Base-by-base conservation (phyloP, 805 yeast genomes). In the Saturnispora ahearnii region DNA sequence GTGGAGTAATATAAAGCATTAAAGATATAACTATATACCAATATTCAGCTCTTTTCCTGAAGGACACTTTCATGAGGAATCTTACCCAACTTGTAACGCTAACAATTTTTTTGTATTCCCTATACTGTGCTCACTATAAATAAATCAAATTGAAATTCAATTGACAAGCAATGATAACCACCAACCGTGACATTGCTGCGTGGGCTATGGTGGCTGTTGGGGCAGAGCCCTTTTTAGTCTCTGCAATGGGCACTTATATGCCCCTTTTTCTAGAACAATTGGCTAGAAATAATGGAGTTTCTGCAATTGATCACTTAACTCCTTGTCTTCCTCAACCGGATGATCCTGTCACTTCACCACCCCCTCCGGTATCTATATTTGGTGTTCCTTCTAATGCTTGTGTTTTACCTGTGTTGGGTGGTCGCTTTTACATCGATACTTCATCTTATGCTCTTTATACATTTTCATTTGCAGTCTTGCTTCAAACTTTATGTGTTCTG, bases 161-260 rank as follows among this genome's bases (percentile, higher is more conserved):
- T 24, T 24, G 9, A 42, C 29, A 9, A 21, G n/a, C 26, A 21
- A 15, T 44, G 8, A 15, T 15, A 11, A 53, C 53, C 26, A 45
- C 52, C 9, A 62, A 29, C 58, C 64, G 33, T 31, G 57, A 54
- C 45, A 50, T 54, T 40, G 32, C 50, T 30, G 53, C 57, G 12
- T 54, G 57, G 57, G 49, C 57, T 24, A 43, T 54, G 44, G 49
- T 54, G 24, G 51, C 55, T 4, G 29, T 50, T 10, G 89, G 90
- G 1, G 78, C 86, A 21, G 95, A 85, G 62, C 93, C 93, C 0
- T 86, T 84, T 59, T 74, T 84, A 4, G 93, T 85, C 7, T 79
- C 87, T 37, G 89, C 84, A 2, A 83, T 86, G 5, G 83, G 90
- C 0, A 84, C 91, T 0, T 86, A 83, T 61, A 82, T 85, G 5